Conservation (phyloP, 805 yeast species). For the Clavispora santaluciae region DNA sequence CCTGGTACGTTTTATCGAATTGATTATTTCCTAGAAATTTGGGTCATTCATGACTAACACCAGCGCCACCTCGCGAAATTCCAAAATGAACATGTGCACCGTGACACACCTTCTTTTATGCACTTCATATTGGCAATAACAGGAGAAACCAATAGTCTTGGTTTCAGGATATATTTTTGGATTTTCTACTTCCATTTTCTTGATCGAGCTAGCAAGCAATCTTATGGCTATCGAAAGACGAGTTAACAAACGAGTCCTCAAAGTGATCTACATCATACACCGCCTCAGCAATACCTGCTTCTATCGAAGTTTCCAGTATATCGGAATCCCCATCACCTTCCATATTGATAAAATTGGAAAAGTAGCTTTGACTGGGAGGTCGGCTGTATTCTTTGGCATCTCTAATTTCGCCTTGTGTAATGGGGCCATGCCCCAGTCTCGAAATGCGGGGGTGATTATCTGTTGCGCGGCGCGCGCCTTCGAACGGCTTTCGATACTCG, state of each 20-base stretch:
- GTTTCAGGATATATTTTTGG: too few relatives aligned
- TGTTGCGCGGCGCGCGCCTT: background rate
- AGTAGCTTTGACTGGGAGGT: background rate
- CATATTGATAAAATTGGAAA: background rate
- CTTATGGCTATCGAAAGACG: background rate
- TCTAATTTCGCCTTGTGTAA: background rate
- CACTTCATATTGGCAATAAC: too few relatives aligned
- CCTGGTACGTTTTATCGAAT: too few relatives aligned
- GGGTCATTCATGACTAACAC: background rate
- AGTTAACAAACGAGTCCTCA: background rate
- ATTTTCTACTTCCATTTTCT: too few relatives aligned
- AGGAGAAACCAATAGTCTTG: too few relatives aligned
- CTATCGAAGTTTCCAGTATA: background rate
- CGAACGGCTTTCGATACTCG: background rate
- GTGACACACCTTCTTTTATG: background rate
- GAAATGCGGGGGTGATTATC: slow-evolving; percentile 1
- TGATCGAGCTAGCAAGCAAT: slow-evolving; percentile 3
- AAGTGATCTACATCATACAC: background rate
- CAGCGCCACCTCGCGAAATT: background rate
- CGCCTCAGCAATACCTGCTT: background rate
- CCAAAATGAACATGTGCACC: background rate
- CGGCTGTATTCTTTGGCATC: background rate
- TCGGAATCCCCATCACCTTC: background rate
- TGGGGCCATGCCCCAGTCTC: background rate
- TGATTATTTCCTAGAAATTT: background rate